Base-by-base conservation (phyloP, 805 yeast species). In the Metschnikowia kofuensis region DNA sequence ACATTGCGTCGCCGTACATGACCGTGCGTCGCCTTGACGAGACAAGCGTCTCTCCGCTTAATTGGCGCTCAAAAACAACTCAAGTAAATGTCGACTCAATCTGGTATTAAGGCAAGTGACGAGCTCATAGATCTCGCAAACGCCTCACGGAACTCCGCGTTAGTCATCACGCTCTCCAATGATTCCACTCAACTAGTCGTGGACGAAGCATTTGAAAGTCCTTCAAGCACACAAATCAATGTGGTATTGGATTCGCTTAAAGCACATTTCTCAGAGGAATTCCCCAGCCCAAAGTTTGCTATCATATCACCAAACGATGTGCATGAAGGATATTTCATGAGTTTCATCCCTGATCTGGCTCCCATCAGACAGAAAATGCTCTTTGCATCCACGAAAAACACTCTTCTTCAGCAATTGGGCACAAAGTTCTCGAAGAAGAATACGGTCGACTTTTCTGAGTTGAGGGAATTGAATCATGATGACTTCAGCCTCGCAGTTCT, bases 381-480 rank as follows among this genome's bases (percentile, higher is more conserved):
- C 42, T 94, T 91, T 65, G 98, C 98, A 5, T 88, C 97, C 2
- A 84, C 95, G 10, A 89, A 89, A 52, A 85, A 82, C 64, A 82
- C 94, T 1, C 67, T 94, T 35, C 69, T 87, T 48, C 81, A 87
- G 56, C 84, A 85, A 53, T 73, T 92, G 36, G 97, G 97, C 8
- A 77, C 78, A 6, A 77, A 76, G 48, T 79, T 84, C 64, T 61
- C 70, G 36, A 76, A 77, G 47, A 59, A 52, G 35, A 58, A 66
- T 44, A 50, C 61, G 2, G 69, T 76, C 42, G 61, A 85, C 7
- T 72, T 85, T 68, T 83, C 86, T 38, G 82, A 78, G 31, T 58
- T 75, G 37, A 77, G 72, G 8, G 95, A 84, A 58, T 62, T 84
- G 39, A 68, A 79, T 29, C 61, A 64, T n/a, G 64, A 60, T 0